phyloP scores from a whole-genome alignment of 2,329 filamentous ascomycete genomes.

The Sarocladium strictum region DNA sequence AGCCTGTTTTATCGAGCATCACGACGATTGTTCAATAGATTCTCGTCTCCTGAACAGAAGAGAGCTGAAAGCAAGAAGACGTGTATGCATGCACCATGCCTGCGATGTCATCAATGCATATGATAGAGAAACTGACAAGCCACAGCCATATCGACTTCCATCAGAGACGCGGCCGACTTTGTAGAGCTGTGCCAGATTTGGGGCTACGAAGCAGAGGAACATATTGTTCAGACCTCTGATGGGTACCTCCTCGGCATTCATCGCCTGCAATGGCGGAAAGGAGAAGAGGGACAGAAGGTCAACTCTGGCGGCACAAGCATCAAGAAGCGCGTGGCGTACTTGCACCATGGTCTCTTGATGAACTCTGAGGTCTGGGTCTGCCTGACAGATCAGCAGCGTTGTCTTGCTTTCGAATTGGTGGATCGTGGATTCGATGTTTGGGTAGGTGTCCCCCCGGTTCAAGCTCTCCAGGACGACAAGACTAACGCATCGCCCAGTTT shows the following conservation, averaged over 20 bases:
- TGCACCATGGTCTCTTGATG: constrained; percentile 96
- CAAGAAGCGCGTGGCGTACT: constrained; percentile 81
- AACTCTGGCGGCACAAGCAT: constrained; percentile 64
- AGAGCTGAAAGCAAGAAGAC: constrained; percentile 63
- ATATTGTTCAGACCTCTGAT: constrained; percentile 90
- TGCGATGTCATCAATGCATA: no score
- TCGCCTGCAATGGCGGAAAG: constrained; percentile 74
- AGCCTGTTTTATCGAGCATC: constrained; percentile 77
- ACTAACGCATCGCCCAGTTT: constrained; percentile 47
- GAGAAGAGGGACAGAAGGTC: constrained; percentile 72
- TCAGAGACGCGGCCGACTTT: constrained; percentile 86
- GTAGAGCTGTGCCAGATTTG: constrained; percentile 87
- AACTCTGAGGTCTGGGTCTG: constrained; percentile 99
- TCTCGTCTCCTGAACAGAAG: constrained; percentile 65
- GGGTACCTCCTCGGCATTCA: constrained; percentile 90
- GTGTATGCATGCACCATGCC: no score
- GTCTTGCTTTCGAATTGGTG: constrained; percentile 81
- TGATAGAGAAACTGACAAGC: not conserved
- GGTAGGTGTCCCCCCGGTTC: constrained; percentile 45
- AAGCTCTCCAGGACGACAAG: not conserved
- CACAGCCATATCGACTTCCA: constrained; percentile 61
- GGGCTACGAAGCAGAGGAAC: constrained; percentile 92
- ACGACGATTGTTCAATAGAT: constrained; percentile 72
- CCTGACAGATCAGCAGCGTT: constrained; percentile 77
- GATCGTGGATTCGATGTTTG: constrained; percentile 94